Evolutionary conservation across 1,139 yeast species (phyloP), one percentile per base, ranked within the genome.

Genomic region (Kluyveromyces marxianus): DNA sequence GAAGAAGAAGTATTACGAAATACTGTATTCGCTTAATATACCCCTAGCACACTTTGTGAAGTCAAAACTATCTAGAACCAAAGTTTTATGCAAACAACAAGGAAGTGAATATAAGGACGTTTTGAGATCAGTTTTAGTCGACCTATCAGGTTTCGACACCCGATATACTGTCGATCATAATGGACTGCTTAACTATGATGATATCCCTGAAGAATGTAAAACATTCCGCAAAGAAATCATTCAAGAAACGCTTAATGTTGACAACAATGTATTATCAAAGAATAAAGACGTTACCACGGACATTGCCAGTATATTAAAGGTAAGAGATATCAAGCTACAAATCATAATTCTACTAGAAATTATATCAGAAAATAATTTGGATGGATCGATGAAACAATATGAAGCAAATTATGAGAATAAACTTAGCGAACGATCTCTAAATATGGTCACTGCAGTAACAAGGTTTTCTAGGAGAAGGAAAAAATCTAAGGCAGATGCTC

Each of bases 311-410:
- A 48, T 62, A 27, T 65, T 82, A 46, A 83, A 81, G 54, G 66
- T 78, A 1, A 69, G 90, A 35, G 94, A 84, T 55, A 76, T 84
- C 0, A 87, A 82, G 56, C 64, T 84, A 24, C 94, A 84, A 57
- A 67, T 82, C 0, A 62, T 83, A 1, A 53, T 83, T 0, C 58
- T 80, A 2, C 60, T 83, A 44, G 92, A 84, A 56, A 44, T 65
- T 3, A 58, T 69, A 7, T 40, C 51, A 26, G 37, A 55, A 10
- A 50, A 57, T 50, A 63, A 51, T 50, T 57, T 54, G 50, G 72
- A 59, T 65, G 26, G 39, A 0, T 64, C 51, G 35, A 58, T 52
- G 45, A 55, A 48, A 50, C 57, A 59, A 50, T 62, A 65, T 51
- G 60, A 61, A 50, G 46, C 50, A 4, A 47, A 41, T 2, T 62